Evolutionary conservation across 2,329 filamentous ascomycete genomes (phyloP), one percentile per base, ranked within the genome.

Genomic region (Penicillium sp.): DNA sequence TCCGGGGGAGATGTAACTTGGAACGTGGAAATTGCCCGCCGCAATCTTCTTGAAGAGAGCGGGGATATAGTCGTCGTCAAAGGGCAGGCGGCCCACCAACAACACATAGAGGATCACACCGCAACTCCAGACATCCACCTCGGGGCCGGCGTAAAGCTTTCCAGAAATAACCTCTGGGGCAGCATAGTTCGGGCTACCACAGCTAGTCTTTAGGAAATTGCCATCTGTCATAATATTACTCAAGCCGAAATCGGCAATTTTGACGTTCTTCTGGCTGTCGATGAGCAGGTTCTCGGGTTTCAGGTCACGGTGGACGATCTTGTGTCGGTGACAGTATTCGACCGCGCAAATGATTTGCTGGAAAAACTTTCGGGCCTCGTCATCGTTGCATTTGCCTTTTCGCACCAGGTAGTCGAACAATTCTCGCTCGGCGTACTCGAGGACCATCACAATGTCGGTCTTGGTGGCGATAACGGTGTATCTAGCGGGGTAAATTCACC

Each of bases 191-290:
- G 95, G 95, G 72, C 93, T 98, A 53, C 95, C 95, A 70, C 95
- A 99, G 73, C 93, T 98, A 1, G 95, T 99, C 80, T 97, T 98
- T 69, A 99, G 85, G 73, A 99, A 99, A 74, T 99, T 99, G 26
- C 95, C 95, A 73, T 99, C 95, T 0, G 95, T 98, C 95, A 99
- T 99, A 78, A 99, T 99, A 74, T 99, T 99, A 80, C 93, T 98
- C 56, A 99, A 82, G 57, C 95, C 95, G 67, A 99, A 99, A 77
- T 99, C 95, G 69, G 95, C 95, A 78, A 99, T 99, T 81, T 99
- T 99, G 77, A 99, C 93, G 69, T 99, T 97, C 71, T 96, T 88
- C 58, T 96, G 89, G 64, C 96, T 91, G 77, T 99, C 95, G 51
- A 99, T 87, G 44, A 99, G 85, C 49, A 99, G 80, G 72, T 99